Conservation (phyloP, 371 early-diverging fungal species). For the Apophysomyces elegans region DNA sequence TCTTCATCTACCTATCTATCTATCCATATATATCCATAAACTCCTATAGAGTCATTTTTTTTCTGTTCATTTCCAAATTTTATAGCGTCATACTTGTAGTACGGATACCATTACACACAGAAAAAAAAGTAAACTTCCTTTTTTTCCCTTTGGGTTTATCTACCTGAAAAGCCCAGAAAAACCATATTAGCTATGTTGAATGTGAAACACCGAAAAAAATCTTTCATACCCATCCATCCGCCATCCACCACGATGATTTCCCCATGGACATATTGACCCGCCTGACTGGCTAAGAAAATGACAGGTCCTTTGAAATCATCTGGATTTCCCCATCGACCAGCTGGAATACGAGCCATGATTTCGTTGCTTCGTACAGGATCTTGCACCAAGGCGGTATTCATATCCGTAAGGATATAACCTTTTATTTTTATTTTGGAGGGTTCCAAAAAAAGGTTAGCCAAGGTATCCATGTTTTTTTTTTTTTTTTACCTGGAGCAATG, state of each 20-base stretch:
- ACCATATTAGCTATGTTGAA: background rate
- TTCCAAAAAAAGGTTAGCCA: too few relatives aligned
- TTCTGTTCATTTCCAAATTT: too few relatives aligned
- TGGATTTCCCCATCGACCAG: conserved; percentile 49
- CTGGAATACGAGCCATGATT: conserved; percentile 44
- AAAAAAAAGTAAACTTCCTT: background rate
- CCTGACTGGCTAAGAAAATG: conserved; percentile 44
- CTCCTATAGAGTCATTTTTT: too few relatives aligned
- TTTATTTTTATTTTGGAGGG: too few relatives aligned
- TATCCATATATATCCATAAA: too few relatives aligned
- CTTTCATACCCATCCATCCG: conserved; percentile 40
- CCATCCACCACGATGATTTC: conserved; percentile 56
- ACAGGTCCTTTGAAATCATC: conserved; percentile 57
- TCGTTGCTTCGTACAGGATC: conserved; percentile 24
- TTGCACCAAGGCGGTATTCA: conserved; percentile 45
- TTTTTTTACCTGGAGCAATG: conserved; percentile 45
- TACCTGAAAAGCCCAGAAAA: background rate
- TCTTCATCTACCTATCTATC: too few relatives aligned
- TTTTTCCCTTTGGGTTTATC: background rate
- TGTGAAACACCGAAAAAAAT: background rate
- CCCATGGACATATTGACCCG: conserved; percentile 52
- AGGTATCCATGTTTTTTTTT: too few relatives aligned
- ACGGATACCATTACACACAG: conserved; percentile 9
- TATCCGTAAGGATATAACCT: conserved; percentile 58
- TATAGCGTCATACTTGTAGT: background rate